A percentile compares a stretch with the other conserved stretches of the same genome.
Conservation (phyloP, 768 basidiomycete species). For the Boletellus ananas region DNA sequence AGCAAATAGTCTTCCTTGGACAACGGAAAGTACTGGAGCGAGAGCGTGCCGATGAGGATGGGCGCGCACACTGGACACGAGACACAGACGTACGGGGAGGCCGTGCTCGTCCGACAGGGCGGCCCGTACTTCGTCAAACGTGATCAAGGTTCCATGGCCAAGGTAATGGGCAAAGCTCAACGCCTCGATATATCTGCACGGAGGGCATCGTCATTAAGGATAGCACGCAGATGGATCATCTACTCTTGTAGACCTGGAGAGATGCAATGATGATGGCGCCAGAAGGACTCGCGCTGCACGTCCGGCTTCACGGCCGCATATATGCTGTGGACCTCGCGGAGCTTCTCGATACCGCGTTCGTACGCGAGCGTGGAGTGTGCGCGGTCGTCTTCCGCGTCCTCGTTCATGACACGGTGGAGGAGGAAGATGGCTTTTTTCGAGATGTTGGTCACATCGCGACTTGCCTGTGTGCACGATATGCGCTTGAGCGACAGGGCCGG, state of each 20-base stretch:
- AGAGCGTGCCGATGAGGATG: slow-evolving; percentile 3
- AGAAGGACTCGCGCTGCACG: slow-evolving; percentile 65
- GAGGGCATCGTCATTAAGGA: slow-evolving; percentile 14
- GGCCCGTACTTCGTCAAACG: slow-evolving; percentile 62
- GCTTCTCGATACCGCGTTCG: slow-evolving; percentile 51
- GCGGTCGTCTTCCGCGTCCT: slow-evolving; percentile 31
- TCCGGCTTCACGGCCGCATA: slow-evolving; percentile 63
- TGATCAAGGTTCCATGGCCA: slow-evolving; percentile 62
- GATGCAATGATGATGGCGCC: slow-evolving; percentile 71
- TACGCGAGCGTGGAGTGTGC: slow-evolving; percentile 44
- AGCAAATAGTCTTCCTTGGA: slow-evolving; percentile 84
- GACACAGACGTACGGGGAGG: slow-evolving; percentile 49
- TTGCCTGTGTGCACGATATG: slow-evolving; percentile 50
- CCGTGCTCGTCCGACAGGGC: slow-evolving; percentile 61
- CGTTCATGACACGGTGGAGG: slow-evolving; percentile 68
- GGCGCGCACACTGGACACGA: slow-evolving; percentile 2
- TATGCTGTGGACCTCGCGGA: slow-evolving; percentile 60
- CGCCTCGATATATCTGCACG: slow-evolving; percentile 78
- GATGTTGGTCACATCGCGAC: slow-evolving; percentile 84
- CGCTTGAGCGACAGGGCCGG: background rate
- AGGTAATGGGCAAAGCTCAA: slow-evolving; percentile 86
- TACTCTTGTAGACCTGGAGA: slow-evolving; percentile 83
- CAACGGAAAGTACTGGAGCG: slow-evolving; percentile 66
- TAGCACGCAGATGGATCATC: background rate
- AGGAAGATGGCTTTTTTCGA: slow-evolving; percentile 95